Evolutionary conservation across 306 rosid species (phyloP), one percentile per base, ranked within the genome.

Genomic region (Coriaria nepalensis): DNA sequence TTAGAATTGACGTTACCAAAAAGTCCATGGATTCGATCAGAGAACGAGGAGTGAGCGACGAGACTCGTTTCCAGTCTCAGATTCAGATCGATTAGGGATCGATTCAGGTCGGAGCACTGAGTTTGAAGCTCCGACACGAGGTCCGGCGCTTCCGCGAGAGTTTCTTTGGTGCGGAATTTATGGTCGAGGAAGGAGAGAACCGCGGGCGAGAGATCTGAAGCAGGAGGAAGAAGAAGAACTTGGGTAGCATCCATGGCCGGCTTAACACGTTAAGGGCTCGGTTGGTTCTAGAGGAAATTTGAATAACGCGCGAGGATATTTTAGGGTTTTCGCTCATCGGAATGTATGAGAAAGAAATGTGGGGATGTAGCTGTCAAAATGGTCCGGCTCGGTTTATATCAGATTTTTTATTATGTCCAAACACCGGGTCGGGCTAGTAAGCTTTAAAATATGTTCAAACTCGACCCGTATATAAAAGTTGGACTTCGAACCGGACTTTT

Each of bases 191-290:
- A 72, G 49, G 83, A 72, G 56, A 69, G 53, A 55, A 71, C 65
- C 4, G 83, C 69, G 48, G 82, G 52, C 7, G 93, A 78, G 62
- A 83, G 69, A 47, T 56, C 60, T 60, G 81, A 67, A 5, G 77
- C 57, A 34, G 66, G 55, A 64, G 88, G n/a, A n/a, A n/a, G n/a
- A n/a, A n/a, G 88, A 0, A 78, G 74, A 15, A 67, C 46, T 40
- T 66, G 63, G 51, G 73, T 68, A 49, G 52, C 50, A 50, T 66
- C 78, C 92, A 84, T 67, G 36, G 29, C 32, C 10, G 36, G 37
- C 53, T 61, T 72, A 90, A 64, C 84, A 84, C 95, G 84, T 81
- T 72, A n/a, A n/a, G n/a, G n/a, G n/a, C n/a, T n/a, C n/a, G n/a
- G n/a, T n/a, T n/a, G n/a, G n/a, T n/a, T n/a, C n/a, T n/a, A n/a